Evolutionary conservation across 163 green algal species (phyloP).

Genomic region (Scenedesmus sp.): DNA sequence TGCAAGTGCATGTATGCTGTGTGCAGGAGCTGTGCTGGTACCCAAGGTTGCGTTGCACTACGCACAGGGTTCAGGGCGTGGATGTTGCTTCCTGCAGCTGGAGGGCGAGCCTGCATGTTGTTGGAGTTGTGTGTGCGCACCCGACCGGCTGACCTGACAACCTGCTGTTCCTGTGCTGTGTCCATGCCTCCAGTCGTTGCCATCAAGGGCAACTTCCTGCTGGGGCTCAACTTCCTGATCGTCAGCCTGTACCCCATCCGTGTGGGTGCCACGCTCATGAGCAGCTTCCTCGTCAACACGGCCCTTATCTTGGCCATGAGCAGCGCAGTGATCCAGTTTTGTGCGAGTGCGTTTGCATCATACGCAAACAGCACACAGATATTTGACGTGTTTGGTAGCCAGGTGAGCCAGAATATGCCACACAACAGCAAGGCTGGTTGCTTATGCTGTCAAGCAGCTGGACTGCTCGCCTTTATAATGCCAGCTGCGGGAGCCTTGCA

Average conservation of each 20-base stretch:
- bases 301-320: conserved; percentile 92
- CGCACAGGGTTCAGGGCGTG: too few species aligned
- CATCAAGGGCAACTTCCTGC: conserved; percentile 90
- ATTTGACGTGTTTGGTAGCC: conserved; percentile 90
- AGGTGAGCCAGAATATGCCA: conserved; percentile 60
- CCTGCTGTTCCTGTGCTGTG: neutral
- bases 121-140: neutral
- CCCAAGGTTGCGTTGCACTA: neutral
- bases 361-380: conserved; percentile 93
- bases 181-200: conserved; percentile 65
- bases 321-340: conserved; percentile 97
- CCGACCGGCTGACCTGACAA: neutral
- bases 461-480: neutral
- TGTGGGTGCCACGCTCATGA: conserved; percentile 92
- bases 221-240: conserved; percentile 94
- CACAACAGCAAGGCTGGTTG: neutral
- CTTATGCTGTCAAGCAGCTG: neutral
- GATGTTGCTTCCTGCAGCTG: neutral
- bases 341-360: conserved; percentile 88
- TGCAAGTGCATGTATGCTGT: neutral
- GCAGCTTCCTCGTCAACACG: conserved; percentile 97
- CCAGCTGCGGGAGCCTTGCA: neutral
- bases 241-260: conserved; percentile 93
- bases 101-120: neutral
- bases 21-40: neutral